Conservation (phyloP, 805 yeast species). For the Debaryomyces castellii region DNA sequence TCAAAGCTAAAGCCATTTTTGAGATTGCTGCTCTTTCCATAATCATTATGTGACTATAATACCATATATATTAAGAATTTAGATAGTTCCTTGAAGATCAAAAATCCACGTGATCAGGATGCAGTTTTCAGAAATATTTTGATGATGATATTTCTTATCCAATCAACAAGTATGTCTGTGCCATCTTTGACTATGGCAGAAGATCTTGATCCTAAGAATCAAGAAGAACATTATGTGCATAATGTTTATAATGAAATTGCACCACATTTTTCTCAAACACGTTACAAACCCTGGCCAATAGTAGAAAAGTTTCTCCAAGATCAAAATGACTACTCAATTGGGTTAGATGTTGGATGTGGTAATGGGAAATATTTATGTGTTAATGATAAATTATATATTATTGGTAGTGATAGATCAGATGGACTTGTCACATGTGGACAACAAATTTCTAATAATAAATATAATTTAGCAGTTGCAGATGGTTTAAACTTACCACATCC, state of each 20-base stretch:
- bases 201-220: slow-evolving; percentile 46
- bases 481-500: slow-evolving; percentile 57
- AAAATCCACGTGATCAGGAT: not conserved
- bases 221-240: slow-evolving; percentile 82
- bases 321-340: slow-evolving; percentile 58
- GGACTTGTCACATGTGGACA: slow-evolving; percentile 68
- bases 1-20: not conserved
- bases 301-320: slow-evolving; percentile 67
- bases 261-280: slow-evolving; percentile 84
- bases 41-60: no score
- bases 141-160: not conserved
- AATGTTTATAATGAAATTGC: slow-evolving; percentile 93
- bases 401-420: slow-evolving; percentile 75
- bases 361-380: slow-evolving; percentile 87
- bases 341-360: slow-evolving; percentile 96
- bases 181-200: slow-evolving; percentile 22
- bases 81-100: no score
- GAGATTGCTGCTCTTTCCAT: not conserved
- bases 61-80: not conserved
- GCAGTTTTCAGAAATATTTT: not conserved
- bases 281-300: slow-evolving; percentile 98
- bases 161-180: slow-evolving; percentile 20
- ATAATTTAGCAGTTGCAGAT: slow-evolving; percentile 76
- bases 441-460: slow-evolving; percentile 33
- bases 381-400: slow-evolving; percentile 62